These are phyloP conservation scores for Forsythia viridissima DNA, from an alignment of 257 asterid genomes.

Conservation along the genomic window DNA sequence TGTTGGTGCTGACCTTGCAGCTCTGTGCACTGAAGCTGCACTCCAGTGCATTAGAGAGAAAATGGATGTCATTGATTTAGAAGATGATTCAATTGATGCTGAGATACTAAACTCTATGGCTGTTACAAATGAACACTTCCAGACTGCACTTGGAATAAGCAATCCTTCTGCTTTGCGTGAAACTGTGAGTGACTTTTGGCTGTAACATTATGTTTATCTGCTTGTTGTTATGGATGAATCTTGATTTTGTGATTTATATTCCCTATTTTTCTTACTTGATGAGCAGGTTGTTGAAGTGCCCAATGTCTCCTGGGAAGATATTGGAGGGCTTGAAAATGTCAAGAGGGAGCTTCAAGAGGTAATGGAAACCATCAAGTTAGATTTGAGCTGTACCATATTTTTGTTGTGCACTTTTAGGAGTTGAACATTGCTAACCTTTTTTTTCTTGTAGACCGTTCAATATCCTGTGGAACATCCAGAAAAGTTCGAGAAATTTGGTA, in stretches of 20 bases:
- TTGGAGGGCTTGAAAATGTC: conserved; percentile 60
- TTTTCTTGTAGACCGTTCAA: conserved; percentile 52
- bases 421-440: conserved; percentile 5
- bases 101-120: conserved; percentile 62
- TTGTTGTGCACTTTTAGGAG: conserved; percentile 1
- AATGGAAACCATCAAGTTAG: conserved; percentile 13
- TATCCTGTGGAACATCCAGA: conserved; percentile 72
- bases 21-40: conserved; percentile 67
- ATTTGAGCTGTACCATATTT: neutral
- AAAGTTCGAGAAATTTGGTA: conserved; percentile 64
- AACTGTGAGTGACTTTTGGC: conserved; percentile 41
- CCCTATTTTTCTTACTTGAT: neutral
- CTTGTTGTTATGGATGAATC: neutral
- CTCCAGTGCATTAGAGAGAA: conserved; percentile 63
- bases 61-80: conserved; percentile 63
- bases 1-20: conserved; percentile 66
- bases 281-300: conserved; percentile 56
- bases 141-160: conserved; percentile 67
- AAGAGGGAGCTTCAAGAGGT: conserved; percentile 65
- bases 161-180: conserved; percentile 64
- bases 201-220: neutral
- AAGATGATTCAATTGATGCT: conserved; percentile 58
- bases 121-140: conserved; percentile 63
- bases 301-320: conserved; percentile 50
- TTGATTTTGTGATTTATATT: conserved; percentile 3